phyloP scores from a whole-genome alignment of 2,329 filamentous ascomycete species.

The Cladosporium sp. region DNA sequence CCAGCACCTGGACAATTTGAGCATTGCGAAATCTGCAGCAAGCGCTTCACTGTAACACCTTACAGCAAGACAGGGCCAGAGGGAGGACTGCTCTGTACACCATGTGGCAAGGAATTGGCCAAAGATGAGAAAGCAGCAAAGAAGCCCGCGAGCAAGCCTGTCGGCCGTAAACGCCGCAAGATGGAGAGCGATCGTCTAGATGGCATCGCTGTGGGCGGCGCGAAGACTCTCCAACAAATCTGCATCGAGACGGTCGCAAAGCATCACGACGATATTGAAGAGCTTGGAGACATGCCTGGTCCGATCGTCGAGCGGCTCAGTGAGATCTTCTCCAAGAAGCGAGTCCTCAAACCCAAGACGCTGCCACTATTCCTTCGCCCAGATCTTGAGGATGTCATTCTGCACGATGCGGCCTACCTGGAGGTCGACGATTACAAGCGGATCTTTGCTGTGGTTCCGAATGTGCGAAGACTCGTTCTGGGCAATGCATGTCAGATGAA shows the following conservation, averaged over 20 bases:
- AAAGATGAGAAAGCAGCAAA: conserved; percentile 60
- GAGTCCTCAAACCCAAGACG: conserved; percentile 50
- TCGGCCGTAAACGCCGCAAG: conserved; percentile 64
- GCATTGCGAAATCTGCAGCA: conserved; percentile 79
- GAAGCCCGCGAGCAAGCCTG: conserved; percentile 53
- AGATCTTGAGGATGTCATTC: conserved; percentile 51
- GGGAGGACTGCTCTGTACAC: conserved; percentile 79
- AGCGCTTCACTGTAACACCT: conserved; percentile 86
- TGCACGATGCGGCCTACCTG: conserved; percentile 63
- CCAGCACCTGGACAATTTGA: conserved; percentile 79
- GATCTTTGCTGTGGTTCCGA: conserved; percentile 71
- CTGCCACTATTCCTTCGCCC: conserved; percentile 48
- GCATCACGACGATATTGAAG: conserved; percentile 59
- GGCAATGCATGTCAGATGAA: conserved; percentile 90
- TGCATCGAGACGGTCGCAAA: conserved; percentile 61
- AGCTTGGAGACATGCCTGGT: conserved; percentile 59
- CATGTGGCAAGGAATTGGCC: conserved; percentile 70
- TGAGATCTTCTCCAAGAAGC: conserved; percentile 60
- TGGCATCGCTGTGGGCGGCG: conserved; percentile 60
- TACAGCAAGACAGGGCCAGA: conserved; percentile 77
- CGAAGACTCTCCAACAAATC: conserved; percentile 62
- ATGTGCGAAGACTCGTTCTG: conserved; percentile 65
- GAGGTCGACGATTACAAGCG: conserved; percentile 70
- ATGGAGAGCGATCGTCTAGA: conserved; percentile 81
- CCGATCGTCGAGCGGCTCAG: conserved; percentile 53